Conservation (phyloP, 2,329 filamentous ascomycete species). For the Colletotrichum neosansevieriae region DNA sequence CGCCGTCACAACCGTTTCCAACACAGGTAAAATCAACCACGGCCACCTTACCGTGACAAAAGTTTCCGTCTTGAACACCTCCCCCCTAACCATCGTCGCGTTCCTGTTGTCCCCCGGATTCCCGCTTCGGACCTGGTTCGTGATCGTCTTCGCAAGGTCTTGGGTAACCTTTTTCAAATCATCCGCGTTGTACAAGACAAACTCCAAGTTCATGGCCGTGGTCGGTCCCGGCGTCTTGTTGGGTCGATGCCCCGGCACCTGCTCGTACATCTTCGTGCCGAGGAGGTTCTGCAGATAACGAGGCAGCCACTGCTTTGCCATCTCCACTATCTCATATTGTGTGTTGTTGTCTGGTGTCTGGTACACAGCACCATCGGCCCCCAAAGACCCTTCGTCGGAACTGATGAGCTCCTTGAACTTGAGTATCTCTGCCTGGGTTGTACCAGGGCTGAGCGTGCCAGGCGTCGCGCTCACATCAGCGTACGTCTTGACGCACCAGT, state of each 20-base stretch:
- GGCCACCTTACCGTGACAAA: conserved; percentile 48
- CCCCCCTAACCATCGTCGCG: conserved; percentile 38
- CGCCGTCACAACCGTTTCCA: conserved; percentile 40
- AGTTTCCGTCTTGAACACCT: conserved; percentile 43
- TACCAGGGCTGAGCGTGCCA: not conserved
- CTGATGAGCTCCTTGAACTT: not conserved
- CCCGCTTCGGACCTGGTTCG: conserved; percentile 40
- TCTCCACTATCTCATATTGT: not conserved
- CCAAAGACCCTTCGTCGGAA: not conserved
- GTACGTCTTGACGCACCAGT: conserved; percentile 2
- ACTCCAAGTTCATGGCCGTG: not conserved
- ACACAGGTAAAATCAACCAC: conserved; percentile 47
- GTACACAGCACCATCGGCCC: not conserved
- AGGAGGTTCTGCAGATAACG: not conserved
- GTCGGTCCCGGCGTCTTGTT: not conserved
- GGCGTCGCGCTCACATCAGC: not conserved
- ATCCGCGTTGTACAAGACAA: conserved; percentile 24
- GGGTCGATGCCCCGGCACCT: not conserved
- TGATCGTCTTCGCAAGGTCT: conserved; percentile 37
- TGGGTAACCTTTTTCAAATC: conserved; percentile 31
- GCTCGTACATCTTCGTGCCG: not conserved
- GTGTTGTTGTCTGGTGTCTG: not conserved
- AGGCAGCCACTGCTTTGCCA: not conserved
- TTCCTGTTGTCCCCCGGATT: conserved; percentile 38
- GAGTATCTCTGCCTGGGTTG: not conserved